These are phyloP conservation scores for Rhizopogon salebrosus DNA, from an alignment of 768 basidiomycete species.

Conservation along the genomic window DNA sequence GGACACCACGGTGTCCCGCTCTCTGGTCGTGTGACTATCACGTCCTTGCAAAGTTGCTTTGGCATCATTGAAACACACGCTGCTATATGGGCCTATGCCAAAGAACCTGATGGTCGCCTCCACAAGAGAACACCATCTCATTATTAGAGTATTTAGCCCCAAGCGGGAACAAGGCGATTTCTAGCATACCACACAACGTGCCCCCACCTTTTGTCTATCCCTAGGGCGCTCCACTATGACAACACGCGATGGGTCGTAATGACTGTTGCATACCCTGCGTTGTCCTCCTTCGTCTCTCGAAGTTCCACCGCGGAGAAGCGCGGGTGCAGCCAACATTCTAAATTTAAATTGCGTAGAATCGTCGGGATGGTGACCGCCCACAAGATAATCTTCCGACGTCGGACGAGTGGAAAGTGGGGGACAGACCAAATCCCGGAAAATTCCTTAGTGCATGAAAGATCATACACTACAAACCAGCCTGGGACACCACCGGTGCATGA, in stretches of 20 bases:
- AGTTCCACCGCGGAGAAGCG: background rate
- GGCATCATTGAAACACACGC: background rate
- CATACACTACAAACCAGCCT: background rate
- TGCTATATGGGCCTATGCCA: background rate
- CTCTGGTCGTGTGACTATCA: conserved; percentile 59
- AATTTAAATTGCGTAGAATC: background rate
- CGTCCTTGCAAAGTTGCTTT: conserved; percentile 60
- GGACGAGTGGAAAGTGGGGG: background rate
- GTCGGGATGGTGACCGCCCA: background rate
- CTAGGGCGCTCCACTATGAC: background rate
- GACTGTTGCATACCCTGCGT: no score
- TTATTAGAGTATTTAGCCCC: conserved; percentile 4
- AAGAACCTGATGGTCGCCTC: conserved; percentile 32
- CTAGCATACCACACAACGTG: background rate
- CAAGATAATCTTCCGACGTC: background rate
- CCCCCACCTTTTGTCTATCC: background rate
- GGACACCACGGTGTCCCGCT: conserved; percentile 52
- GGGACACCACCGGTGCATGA: background rate
- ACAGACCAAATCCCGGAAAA: background rate
- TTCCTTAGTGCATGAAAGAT: background rate
- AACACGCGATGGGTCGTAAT: background rate
- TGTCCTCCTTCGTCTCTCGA: background rate
- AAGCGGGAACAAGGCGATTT: background rate
- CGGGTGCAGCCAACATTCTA: background rate
- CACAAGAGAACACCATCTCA: conserved; percentile 59